phyloP scores from a whole-genome alignment of 441 rosid genomes.

The Dalechampia spathulata region DNA sequence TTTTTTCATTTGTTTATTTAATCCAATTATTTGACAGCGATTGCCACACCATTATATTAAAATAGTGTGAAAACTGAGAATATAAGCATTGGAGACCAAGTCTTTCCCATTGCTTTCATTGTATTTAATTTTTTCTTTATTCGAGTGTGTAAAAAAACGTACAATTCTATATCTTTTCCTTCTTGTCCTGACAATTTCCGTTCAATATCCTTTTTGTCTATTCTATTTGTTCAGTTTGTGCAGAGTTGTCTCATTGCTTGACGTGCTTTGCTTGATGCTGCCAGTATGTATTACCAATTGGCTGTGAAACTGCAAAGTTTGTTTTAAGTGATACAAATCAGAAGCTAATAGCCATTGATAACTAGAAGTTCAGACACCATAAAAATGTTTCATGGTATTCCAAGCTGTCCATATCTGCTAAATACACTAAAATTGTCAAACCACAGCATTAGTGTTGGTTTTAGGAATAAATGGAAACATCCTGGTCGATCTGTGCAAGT shows the following conservation, averaged over 20 bases:
- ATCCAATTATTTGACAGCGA: slow-evolving; percentile 30
- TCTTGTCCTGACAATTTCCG: slow-evolving; percentile 13
- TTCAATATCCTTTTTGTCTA: slow-evolving; percentile 7
- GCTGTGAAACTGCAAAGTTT: too few species aligned
- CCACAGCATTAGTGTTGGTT: too few species aligned
- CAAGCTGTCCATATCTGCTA: too few species aligned
- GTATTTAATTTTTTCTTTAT: slow-evolving; percentile 22
- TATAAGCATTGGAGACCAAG: slow-evolving; percentile 32
- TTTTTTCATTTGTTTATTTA: slow-evolving; percentile 7
- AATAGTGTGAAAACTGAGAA: slow-evolving; percentile 17
- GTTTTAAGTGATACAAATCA: too few species aligned
- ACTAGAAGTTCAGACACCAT: too few species aligned
- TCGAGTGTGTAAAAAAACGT: slow-evolving; percentile 31
- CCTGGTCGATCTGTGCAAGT: too few species aligned
- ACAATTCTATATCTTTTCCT: slow-evolving; percentile 19
- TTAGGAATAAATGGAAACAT: too few species aligned
- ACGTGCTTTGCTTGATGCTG: not conserved
- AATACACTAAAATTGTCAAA: too few species aligned
- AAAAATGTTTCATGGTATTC: too few species aligned
- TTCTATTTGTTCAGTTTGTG: not conserved
- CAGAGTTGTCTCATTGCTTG: too few species aligned
- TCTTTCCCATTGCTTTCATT: slow-evolving; percentile 26
- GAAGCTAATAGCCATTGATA: too few species aligned
- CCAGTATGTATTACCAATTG: too few species aligned
- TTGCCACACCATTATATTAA: slow-evolving; percentile 17